Evolutionary conservation across 1,284 basidiomycete species (phyloP).

Genomic region (Sporisorium graminicola): DNA sequence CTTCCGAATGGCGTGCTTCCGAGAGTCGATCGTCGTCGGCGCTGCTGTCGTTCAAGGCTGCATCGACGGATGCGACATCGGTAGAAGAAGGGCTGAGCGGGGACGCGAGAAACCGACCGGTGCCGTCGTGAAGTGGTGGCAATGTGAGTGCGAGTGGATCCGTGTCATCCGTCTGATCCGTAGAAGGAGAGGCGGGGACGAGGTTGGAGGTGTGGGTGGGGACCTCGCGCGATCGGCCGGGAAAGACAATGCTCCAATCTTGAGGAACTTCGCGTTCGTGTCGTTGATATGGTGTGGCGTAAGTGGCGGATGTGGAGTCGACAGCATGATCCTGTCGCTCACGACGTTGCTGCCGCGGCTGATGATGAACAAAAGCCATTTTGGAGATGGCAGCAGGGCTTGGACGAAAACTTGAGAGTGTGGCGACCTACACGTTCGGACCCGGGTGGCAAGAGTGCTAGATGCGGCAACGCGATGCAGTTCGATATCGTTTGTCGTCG

Average conservation of each 20-base stretch:
- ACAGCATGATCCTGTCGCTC: conserved; percentile 24
- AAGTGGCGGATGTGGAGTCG: conserved; percentile 17
- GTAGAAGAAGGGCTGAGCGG: conserved; percentile 38
- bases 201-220: conserved; percentile 11
- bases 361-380: conserved; percentile 52
- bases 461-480: not conserved
- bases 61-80: conserved; percentile 24
- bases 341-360: conserved; percentile 44
- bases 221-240: conserved; percentile 32
- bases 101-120: conserved; percentile 42
- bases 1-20: conserved; percentile 27
- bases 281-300: conserved; percentile 12
- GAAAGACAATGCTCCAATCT: conserved; percentile 55
- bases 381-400: not conserved
- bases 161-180: conserved; percentile 18
- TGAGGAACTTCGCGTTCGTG: conserved; percentile 19
- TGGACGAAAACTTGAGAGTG: not conserved
- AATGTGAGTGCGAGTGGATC: conserved; percentile 36
- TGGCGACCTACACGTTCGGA: not conserved
- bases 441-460: not conserved
- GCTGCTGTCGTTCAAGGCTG: conserved; percentile 17
- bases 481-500: not conserved
- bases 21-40: conserved; percentile 24
- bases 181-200: not conserved
- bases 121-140: conserved; percentile 46